These are phyloP conservation scores for Tylopilus sp. DNA, from an alignment of 1,284 basidiomycete genomes.

Conservation along the genomic window DNA sequence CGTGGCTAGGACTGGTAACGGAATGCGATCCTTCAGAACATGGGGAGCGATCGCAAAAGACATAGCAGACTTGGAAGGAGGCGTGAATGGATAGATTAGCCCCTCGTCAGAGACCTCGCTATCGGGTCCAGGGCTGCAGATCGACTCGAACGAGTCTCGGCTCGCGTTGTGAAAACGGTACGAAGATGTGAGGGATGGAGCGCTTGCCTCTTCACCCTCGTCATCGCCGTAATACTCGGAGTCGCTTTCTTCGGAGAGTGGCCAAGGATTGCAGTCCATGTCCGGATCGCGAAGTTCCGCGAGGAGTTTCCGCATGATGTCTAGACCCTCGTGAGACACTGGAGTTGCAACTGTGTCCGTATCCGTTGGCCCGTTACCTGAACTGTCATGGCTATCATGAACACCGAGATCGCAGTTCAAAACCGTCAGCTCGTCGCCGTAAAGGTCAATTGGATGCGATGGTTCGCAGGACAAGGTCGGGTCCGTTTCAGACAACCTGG, in stretches of 20 bases:
- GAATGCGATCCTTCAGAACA: background rate
- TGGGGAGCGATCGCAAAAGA: background rate
- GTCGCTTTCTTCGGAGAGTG: constrained; percentile 11
- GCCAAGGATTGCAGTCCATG: constrained; percentile 9
- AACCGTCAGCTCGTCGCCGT: background rate
- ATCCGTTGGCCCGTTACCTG: background rate
- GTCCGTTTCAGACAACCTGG: background rate
- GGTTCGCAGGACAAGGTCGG: background rate
- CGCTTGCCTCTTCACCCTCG: background rate
- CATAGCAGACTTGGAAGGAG: background rate
- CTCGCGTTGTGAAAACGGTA: background rate
- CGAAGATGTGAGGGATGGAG: background rate
- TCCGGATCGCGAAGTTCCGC: constrained; percentile 15
- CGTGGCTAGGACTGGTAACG: background rate
- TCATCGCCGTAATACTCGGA: background rate
- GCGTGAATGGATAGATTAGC: constrained; percentile 17
- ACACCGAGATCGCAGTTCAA: background rate
- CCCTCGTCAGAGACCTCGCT: constrained; percentile 7
- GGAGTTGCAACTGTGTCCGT: background rate
- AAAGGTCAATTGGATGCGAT: background rate
- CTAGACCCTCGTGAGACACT: background rate
- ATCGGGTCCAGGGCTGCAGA: background rate
- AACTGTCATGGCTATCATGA: background rate
- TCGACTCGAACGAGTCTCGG: constrained; percentile 1
- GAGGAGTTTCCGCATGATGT: constrained; percentile 22